Conservation (phyloP, 345 rosid species). For the Citrus sinensis region DVS_A1.0 CM039169.1:30827501-30828000, state of each 20-base stretch:
- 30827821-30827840: no score
- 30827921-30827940: constrained; percentile 12
- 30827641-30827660: background rate
- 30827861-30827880: background rate
- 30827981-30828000: constrained; percentile 4
- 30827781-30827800: no score
- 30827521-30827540: no score
- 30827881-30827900: background rate
- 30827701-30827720: background rate
- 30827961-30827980: constrained; percentile 15
- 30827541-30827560: no score
- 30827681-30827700: no score
- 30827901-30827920: constrained; percentile 19
- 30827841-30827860: background rate
- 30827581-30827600: no score
- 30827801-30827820: no score
- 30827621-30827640: background rate
- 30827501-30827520: rapidly evolving
- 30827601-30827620: background rate
- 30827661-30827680: background rate
- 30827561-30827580: no score
- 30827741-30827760: no score
- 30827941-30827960: constrained; percentile 28
- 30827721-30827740: no score
- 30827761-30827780: no score